Evolutionary conservation across 2,329 filamentous ascomycete species (phyloP).

Genomic region (Aspergillus versicolor): DNA sequence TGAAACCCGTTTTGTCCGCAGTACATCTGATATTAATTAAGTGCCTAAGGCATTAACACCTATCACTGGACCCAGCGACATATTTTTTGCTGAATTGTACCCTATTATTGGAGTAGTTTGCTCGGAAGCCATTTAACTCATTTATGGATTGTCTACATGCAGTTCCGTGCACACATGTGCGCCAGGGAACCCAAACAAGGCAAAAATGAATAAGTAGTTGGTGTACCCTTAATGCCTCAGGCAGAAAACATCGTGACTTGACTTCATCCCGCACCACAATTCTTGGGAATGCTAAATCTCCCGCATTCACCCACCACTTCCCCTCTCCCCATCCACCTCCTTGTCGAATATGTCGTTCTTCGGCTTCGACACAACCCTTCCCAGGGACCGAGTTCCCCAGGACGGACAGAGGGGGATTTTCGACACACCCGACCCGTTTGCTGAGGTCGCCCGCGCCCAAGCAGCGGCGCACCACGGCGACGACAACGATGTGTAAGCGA

Average conservation of each 20-base stretch:
- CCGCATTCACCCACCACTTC: conserved; percentile 15
- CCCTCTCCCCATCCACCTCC: conserved; percentile 14
- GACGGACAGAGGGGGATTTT: conserved; percentile 71
- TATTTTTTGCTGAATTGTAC: neutral
- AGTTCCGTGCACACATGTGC: neutral
- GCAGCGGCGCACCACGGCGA: conserved; percentile 49
- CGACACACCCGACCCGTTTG: conserved; percentile 85
- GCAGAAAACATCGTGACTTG: conserved; percentile 8
- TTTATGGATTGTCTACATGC: neutral
- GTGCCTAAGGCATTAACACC: neutral
- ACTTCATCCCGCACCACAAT: conserved; percentile 29
- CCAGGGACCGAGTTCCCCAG: conserved; percentile 65
- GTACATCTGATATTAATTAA: neutral
- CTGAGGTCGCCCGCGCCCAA: conserved; percentile 66
- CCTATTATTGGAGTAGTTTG: neutral
- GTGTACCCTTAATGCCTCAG: conserved; percentile 13
- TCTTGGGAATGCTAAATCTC: conserved; percentile 22
- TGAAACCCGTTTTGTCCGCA: neutral
- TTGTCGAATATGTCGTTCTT: conserved; percentile 78
- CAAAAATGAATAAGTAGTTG: neutral
- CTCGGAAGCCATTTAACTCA: neutral
- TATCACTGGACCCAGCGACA: neutral
- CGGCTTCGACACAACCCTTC: conserved; percentile 73
- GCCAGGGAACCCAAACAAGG: neutral
- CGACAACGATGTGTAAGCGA: conserved; percentile 60